Evolutionary conservation across 2,329 filamentous ascomycete genomes (phyloP), one percentile per base, ranked within the genome.

Genomic region (Rutstroemia sp.): DNA sequence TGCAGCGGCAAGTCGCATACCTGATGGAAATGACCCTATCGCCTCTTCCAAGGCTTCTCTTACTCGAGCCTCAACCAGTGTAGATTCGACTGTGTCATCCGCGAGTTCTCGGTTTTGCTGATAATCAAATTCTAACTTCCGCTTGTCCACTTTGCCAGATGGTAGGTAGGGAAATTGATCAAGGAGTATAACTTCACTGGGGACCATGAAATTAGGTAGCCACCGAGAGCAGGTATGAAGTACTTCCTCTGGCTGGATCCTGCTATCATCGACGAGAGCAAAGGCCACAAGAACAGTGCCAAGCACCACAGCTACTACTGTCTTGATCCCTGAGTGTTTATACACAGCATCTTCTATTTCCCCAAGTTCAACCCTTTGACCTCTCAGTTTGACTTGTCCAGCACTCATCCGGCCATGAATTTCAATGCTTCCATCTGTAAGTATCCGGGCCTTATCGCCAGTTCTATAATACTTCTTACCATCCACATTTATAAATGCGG

Each of bases 301-400:
- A 27, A 90, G 73, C 1, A 95, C 83, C 25, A 82, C 77, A 2
- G 84, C 88, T 14, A 85, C 78, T 1, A 83, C 84, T 48, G 79
- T 79, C 59, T 85, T 83, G 48, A 89, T 84, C 0, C 80, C 81
- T 0, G 74, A 67, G 0, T 81, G 78, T 54, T 80, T 80, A 46
- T 86, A 76, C 2, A 85, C 77, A 1, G 82, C 86, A 62, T 89
- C 82, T 67, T 92, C 88, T 19, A 91, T 77, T 66, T 92, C 89
- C 0, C 88, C 88, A 4, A 94, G 79, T 66, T 94, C 88, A 51
- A 95, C 80, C 49, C 90, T 79, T 70, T 95, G 91, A 1, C 91
- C 91, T 53, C 90, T 81, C 7, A 96, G 76, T 71, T 96, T 96
- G 51, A 96, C 84, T 69, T 96, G 92, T 0, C 89, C 90, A 50